Percentiles rank a stretch among this genome's conserved stretches.
Conservation (phyloP, 208 protist species). For the Leptomonas pyrrhocoris region DNA sequence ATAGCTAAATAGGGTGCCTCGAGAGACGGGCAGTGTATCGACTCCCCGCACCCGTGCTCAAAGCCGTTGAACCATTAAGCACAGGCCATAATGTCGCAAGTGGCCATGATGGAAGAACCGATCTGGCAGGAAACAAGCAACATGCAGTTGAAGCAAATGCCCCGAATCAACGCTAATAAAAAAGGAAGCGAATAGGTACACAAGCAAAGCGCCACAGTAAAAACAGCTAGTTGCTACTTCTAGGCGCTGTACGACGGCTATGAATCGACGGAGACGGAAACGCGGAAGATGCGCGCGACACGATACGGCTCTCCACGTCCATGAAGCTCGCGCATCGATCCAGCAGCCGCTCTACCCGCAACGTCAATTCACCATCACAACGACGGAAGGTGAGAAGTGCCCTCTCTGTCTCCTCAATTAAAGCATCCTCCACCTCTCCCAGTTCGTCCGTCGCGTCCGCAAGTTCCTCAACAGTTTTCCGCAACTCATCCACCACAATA, state of each 20-base stretch:
- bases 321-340: slow-evolving; percentile 20
- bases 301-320: slow-evolving; percentile 19
- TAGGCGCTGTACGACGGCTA: not conserved
- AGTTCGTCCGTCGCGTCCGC: slow-evolving; percentile 19
- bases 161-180: too few relatives aligned
- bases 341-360: slow-evolving; percentile 20
- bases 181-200: too few relatives aligned
- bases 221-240: slow-evolving; percentile 8
- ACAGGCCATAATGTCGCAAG: too few relatives aligned
- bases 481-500: slow-evolving; percentile 14
- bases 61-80: too few relatives aligned
- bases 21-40: too few relatives aligned
- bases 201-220: too few relatives aligned
- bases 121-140: too few relatives aligned
- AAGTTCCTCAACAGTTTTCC: slow-evolving; percentile 20
- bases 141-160: too few relatives aligned
- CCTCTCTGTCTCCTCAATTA: slow-evolving; percentile 42
- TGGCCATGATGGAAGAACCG: too few relatives aligned
- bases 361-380: slow-evolving; percentile 20
- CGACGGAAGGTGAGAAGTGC: slow-evolving; percentile 7
- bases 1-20: too few relatives aligned
- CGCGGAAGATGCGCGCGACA: not conserved
- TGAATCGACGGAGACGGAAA: not conserved
- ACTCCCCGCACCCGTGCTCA: too few relatives aligned
- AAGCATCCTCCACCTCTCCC: slow-evolving; percentile 32